Evolutionary conservation across 176 grass and related monocot genomes (phyloP), one percentile per base, ranked within the genome.

Genomic region (Saccharum spontaneum): DNA sequence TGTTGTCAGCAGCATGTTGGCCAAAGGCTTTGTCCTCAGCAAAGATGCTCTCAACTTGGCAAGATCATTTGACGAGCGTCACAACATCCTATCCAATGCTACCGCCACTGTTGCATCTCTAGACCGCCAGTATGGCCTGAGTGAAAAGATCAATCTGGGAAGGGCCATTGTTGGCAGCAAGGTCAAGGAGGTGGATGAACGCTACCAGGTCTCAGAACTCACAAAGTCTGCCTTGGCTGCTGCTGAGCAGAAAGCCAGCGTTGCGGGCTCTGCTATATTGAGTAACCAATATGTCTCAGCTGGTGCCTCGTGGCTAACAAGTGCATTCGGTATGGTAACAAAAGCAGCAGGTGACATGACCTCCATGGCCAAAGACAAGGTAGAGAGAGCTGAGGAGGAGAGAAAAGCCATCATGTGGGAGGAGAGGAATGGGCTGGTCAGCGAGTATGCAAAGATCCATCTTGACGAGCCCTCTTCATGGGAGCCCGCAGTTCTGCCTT

Each of bases 1-100:
- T 89, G 91, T 99, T 65, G 91, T 96, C 44, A 99, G 97, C 86
- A 92, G 89, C 83, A 99, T 99, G 97, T 67, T 99, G 86, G 97
- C 97, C 63, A 99, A 94, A 72, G 97, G 97, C 44, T 99, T 92
- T 82, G 93, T 99, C 57, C 93, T 99, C 67, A 92, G 97, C 80
- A 94, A 94, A 44, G 93, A 99, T 50, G 97, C 93, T 48, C 86
- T 99, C 62, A 89, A 90, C 59, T 36, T 61, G 73, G 97, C 97
- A 11, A 99, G 82, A 75, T 82, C 88, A 30, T 95, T 99, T 20
- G 97, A 99, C 2, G 93, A 99, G 46, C 91, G 65, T 55, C 93
- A 99, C 87, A 90, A 91, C 46, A 85, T 99, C 24, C 88, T 94
- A 17, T 95, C 88, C 40, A 99, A 87, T 41, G 95, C 95, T 55